phyloP scores from a whole-genome alignment of 805 yeast genomes.

The Lipomyces starkeyi region DNA sequence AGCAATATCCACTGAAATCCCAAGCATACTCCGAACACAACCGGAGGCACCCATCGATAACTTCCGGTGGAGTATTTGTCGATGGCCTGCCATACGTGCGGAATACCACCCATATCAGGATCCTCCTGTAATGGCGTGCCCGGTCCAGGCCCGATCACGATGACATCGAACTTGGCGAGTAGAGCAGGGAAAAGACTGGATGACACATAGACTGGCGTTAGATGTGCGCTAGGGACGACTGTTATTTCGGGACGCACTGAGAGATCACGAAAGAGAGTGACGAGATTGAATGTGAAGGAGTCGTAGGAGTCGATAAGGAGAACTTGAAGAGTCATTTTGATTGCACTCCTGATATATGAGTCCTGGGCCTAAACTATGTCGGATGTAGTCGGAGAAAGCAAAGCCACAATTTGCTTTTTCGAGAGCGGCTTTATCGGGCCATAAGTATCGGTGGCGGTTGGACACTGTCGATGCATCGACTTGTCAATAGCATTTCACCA shows the following conservation, averaged over 20 bases:
- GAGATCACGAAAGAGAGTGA: constrained; percentile 55
- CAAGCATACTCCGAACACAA: constrained; percentile 85
- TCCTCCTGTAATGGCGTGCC: constrained; percentile 72
- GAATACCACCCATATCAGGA: constrained; percentile 75
- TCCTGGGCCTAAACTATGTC: too few relatives aligned
- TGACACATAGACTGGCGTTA: constrained; percentile 52
- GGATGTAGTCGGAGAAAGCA: too few relatives aligned
- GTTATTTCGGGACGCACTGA: constrained; percentile 11
- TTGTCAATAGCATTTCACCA: too few relatives aligned
- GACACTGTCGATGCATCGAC: too few relatives aligned
- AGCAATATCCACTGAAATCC: constrained; percentile 87
- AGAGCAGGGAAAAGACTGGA: constrained; percentile 51
- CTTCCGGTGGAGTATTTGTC: constrained; percentile 36
- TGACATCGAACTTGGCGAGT: constrained; percentile 66
- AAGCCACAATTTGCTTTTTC: too few relatives aligned
- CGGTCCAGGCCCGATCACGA: constrained; percentile 96
- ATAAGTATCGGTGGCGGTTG: too few relatives aligned
- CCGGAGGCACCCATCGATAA: constrained; percentile 28
- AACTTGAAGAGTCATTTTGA: constrained; percentile 5
- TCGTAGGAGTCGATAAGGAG: constrained; percentile 91
- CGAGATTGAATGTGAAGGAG: constrained; percentile 87
- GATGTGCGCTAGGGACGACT: constrained; percentile 49
- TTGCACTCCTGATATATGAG: not conserved
- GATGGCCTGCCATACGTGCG: constrained; percentile 55
- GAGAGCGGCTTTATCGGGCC: too few relatives aligned